Base-by-base conservation (phyloP, 306 rosid genomes). In the Dryas drummondii region DNA sequence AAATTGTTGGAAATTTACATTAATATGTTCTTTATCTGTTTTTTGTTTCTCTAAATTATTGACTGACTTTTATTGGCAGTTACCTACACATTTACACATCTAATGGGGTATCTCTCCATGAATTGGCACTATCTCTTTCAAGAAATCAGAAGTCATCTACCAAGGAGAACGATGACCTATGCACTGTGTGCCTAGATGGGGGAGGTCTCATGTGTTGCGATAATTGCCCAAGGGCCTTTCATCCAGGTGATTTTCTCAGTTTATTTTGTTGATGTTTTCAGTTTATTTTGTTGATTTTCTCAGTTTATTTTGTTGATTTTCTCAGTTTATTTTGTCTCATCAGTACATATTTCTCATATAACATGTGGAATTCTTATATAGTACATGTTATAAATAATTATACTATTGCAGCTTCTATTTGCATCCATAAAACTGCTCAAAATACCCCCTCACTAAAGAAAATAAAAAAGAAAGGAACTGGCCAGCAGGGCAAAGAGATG, bases 151-250 rank as follows among this genome's bases (percentile, higher is more conserved):
- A 80, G 79, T 85, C 88, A 42, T 80, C 93, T 66, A 46, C 81
- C 76, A 53, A 69, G 80, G 89, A 88, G 6, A 87, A 87, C 63
- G 99, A 96, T 82, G 93, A 96, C 68, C 96, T 90, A 70, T 96
- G 99, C 82, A 81, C 82, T 81, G 88, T 89, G 53, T 96, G 99
- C 80, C 75, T 70, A 26, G 91, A 88, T 75, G 96, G 97, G 71
- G 98, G 97, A 84, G 88, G 87, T 81, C 96, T 96, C 64, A 67
- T 92, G 82, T 86, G 97, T 76, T 96, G 99, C 79, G 91, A 92
- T 84, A 94, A 93, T 56, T 96, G 99, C 81, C 99, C 99, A 32
- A 80, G 99, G 76, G 88, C 96, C 65, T 96, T 86, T 77, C 99
- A 96, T 83, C 73, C 73, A 81, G 93, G 99, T 96, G 80, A 81